Conservation (phyloP, 139 green algal genomes). For the Chlamydomonas asymmetrica region DNA sequence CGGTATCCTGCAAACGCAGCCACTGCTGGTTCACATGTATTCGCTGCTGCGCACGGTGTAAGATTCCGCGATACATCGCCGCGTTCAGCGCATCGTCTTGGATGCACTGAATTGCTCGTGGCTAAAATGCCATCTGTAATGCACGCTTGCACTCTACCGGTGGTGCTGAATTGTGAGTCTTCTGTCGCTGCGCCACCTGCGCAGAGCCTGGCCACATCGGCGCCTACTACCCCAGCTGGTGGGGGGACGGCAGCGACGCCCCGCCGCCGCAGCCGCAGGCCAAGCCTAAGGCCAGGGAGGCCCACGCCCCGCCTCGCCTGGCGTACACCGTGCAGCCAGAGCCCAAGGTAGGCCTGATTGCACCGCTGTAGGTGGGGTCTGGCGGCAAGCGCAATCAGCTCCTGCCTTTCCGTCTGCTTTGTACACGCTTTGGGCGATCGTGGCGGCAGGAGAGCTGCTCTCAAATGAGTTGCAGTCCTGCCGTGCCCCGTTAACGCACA, state of each 20-base stretch:
- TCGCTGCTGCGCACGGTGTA: no score
- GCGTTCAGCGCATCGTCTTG: no score
- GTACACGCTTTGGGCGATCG: not conserved
- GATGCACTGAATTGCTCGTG: no score
- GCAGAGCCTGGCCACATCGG: slow-evolving; percentile 4
- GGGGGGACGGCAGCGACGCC: slow-evolving; percentile 25
- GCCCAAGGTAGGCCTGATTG: not conserved
- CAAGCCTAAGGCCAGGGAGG: not conserved
- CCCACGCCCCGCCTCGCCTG: slow-evolving; percentile 19
- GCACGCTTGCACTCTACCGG: no score
- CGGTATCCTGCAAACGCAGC: no score
- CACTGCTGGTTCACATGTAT: no score
- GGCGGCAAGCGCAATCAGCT: no score
- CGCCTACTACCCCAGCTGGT: slow-evolving; percentile 30
- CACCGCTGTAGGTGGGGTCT: no score
- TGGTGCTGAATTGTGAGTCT: no score
- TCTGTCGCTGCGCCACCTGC: not conserved
- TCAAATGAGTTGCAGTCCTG: not conserved
- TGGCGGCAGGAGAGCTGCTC: not conserved
- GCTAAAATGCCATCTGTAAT: no score
- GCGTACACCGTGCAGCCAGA: slow-evolving; percentile 30
- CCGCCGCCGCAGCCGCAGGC: not conserved
- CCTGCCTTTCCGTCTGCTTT: no score
- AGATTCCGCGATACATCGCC: no score
- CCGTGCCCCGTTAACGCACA: not conserved